Evolutionary conservation across 768 basidiomycete species (phyloP), one percentile per base, ranked within the genome.

Genomic region (Porphyrellus cyaneotinctus): DNA sequence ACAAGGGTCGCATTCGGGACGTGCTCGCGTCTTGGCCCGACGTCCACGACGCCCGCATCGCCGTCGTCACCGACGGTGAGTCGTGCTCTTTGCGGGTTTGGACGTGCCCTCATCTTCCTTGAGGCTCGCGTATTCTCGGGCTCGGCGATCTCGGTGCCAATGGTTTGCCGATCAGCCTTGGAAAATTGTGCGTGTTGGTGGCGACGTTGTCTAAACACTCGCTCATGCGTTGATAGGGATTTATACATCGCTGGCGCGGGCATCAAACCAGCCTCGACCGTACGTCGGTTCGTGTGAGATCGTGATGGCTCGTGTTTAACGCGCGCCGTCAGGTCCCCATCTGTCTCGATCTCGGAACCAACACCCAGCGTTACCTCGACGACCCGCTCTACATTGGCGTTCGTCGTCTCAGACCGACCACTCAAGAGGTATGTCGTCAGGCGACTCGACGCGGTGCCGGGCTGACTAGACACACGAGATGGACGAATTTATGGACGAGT

Each of bases 371-470:
- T 47, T 80, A 80, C 63, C 70, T 87, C 42, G 74, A 81, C 35
- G 88, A 90, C 59, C 87, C 88, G 32, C 75, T 90, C 6, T 91
- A 91, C 72, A 75, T 90, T 56, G 88, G 88, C 50, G 75, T 85
- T 6, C 78, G 82, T 43, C 78, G 78, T 47, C 78, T 69, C 51
- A 74, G 85, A 36, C 80, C 80, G 6, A 61, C 62, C 12, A 65
- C 64, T 12, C 54, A 59, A 43, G 80, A 82, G 71, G 81, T 73
- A 56, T 33, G 59, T 61, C 53, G 11, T 51, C 6, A 41, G 58
- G 14, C 18, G 20, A 15, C 22, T 11, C 28, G 14, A 11, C 43
- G 3, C 49, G 11, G 28, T 8, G 20, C 31, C 8, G 9, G 47
- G 13, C 26, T 54, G 31, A 57, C 15, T n/a, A 13, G 18, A 1